Evolutionary conservation across 495 filamentous ascomycete species (phyloP), one percentile per base, ranked within the genome.

Genomic region (Apodospora peruviana): DNA sequence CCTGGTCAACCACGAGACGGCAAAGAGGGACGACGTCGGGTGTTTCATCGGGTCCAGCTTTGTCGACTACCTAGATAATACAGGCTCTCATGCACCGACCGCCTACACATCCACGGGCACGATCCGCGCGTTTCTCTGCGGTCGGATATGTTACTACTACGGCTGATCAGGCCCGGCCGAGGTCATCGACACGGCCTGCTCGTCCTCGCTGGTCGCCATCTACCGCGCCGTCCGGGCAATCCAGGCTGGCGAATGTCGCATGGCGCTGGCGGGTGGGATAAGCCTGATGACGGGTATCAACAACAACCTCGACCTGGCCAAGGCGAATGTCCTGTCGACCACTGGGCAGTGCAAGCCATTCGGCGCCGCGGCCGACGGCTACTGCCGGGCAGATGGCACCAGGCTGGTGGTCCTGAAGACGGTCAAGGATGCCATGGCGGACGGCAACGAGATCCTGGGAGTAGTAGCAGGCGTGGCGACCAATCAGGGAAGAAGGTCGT

Each of bases 141-240:
- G 87, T 1, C 76, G 89, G 8, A 87, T 93, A 55, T 91, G 90
- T 57, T 76, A 72, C 45, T 84, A 83, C 58, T 88, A 91, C 66
- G 87, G 87, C 43, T 91, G 91, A 59, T 82, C 78, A 44, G 89
- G 89, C 0, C 88, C 89, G 0, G 90, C 84, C 50, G 81, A 85
- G 57, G 85, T 75, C 48, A 73, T 91, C 27, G 90, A 95, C 58
- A 91, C 90, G 1, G 90, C 90, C n/a, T 95, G 90, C 61, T 91
- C 86, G 16, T 91, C 84, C 12, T 85, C 83, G 57, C 69, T 88
- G 12, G 84, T 87, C 9, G 86, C 85, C 8, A 80, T 94, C 41
- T 85, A 91, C 51, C 67, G 89, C 11, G 88, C 88, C n/a, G 90
- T 87, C 64, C 88, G 83, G 44, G 77, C 86, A 0, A 70, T 93